Evolutionary conservation across 2,329 filamentous ascomycete genomes (phyloP), one percentile per base, ranked within the genome.

Genomic region (Exophiala alcalophila): DNA sequence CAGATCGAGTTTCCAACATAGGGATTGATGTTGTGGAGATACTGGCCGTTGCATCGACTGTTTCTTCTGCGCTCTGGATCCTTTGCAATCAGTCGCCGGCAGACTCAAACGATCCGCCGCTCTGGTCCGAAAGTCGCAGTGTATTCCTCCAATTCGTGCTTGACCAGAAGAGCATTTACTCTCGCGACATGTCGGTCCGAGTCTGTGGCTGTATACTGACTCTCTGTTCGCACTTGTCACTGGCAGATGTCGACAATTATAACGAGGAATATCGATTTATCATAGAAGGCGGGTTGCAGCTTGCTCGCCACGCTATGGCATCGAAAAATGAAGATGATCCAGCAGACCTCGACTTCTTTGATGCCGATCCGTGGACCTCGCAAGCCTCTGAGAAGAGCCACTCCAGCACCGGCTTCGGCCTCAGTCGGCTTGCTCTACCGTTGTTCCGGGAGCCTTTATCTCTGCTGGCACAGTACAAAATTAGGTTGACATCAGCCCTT

Each of bases 1-100:
- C 63, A 25, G 64, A 71, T 12, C 69, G 64, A 29, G 59, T 64
- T n/a, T 64, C 68, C 37, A 65, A 65, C 52, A 62, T 77, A 11
- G 74, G 68, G 16, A 55, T 64, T 5, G 72, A 77, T 42, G 68
- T 74, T 32, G 47, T 50, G 16, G 42, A 43, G 14, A 42, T 47
- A 16, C 16, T 52, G 14, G 30, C 25, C 16, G 38, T 52, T 18
- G 45, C 29, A 8, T 40, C 39, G 3, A 39, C 31, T 15, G 35
- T 44, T 18, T 39, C 41, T 8, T 42, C 38, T 10, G 40, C 33
- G 6, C n/a, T 52, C 18, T 40, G 30, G 40, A 19, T 36, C 9
- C 40, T 40, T 12, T 40, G 35, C 19, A 27, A 20, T 26, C 20
- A 21, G 10, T 14, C 26, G 12, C 19, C 20, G 15, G 19, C 31